A percentile compares a stretch with the other conserved stretches of the same genome.
Conservation (phyloP, 129 eudicot species). For the Smallanthus sonchifolius region DNA sequence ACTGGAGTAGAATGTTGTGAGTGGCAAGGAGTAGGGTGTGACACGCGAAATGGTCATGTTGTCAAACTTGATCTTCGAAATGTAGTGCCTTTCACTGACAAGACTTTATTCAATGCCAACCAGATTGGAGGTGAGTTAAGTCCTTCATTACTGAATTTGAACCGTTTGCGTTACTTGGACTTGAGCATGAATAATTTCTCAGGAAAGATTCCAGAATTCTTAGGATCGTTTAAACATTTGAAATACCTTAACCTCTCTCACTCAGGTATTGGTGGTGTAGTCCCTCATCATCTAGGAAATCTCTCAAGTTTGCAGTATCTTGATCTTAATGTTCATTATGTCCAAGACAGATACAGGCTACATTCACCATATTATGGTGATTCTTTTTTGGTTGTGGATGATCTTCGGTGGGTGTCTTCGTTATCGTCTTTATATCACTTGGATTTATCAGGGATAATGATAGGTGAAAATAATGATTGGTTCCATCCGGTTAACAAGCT, state of each 20-base stretch:
- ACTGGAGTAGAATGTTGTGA: background rate
- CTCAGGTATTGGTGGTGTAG: background rate
- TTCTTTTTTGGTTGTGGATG: too few relatives aligned
- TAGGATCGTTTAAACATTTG: background rate
- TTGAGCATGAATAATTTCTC: background rate
- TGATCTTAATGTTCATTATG: too few relatives aligned
- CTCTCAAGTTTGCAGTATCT: constrained; percentile 2
- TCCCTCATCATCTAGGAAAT: background rate
- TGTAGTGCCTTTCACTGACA: too few relatives aligned
- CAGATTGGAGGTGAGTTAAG: background rate
- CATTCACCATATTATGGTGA: too few relatives aligned
- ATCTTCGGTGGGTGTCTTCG: background rate
- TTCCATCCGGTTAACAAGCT: background rate
- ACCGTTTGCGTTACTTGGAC: background rate
- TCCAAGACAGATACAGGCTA: too few relatives aligned
- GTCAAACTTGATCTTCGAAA: background rate
- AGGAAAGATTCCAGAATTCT: background rate
- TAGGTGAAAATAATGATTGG: too few relatives aligned
- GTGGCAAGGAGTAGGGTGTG: background rate
- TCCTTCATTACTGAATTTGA: background rate
- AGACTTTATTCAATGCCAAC: too few relatives aligned
- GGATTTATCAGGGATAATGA: background rate
- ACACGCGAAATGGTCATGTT: background rate
- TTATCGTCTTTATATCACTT: background rate
- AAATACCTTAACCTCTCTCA: background rate